Evolutionary conservation across 768 basidiomycete species (phyloP).

Genomic region (Boletus reticuloceps): DNA sequence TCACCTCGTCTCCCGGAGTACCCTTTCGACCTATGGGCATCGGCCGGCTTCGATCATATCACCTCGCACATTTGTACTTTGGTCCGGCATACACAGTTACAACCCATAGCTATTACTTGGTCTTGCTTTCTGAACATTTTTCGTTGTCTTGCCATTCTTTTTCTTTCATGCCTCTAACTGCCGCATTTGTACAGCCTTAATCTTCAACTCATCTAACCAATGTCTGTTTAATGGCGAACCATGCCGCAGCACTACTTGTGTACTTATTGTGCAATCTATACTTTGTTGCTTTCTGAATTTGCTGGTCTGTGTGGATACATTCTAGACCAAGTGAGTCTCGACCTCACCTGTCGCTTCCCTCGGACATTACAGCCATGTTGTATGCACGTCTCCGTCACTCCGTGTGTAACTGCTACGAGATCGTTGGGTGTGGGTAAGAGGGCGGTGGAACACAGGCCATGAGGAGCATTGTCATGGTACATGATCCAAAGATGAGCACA

Average conservation of each 20-base stretch:
- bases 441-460: no score
- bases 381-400: no score
- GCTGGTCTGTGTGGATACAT: no score
- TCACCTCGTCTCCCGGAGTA: slow-evolving; percentile 38
- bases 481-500: no score
- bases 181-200: slow-evolving; percentile 44
- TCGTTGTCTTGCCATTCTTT: slow-evolving; percentile 23
- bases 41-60: slow-evolving; percentile 45
- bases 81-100: slow-evolving; percentile 54
- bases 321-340: no score
- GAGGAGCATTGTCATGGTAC: no score
- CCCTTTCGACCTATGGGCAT: slow-evolving; percentile 35
- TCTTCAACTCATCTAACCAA: slow-evolving; percentile 39
- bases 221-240: slow-evolving; percentile 39
- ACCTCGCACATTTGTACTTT: slow-evolving; percentile 66
- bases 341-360: no score
- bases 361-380: no score
- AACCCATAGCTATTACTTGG: slow-evolving; percentile 35
- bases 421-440: no score
- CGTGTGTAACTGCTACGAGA: no score
- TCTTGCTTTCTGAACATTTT: slow-evolving; percentile 37
- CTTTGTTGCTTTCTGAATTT: slow-evolving; percentile 28
- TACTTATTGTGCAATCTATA: slow-evolving; percentile 41
- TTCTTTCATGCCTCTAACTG: slow-evolving; percentile 36
- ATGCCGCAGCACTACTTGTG: slow-evolving; percentile 37